A percentile compares a stretch with the other conserved stretches of the same genome.
These are phyloP conservation scores for Alternaria burnsii DNA, from an alignment of 2,329 filamentous ascomycete genomes.

Conservation along the genomic window DNA sequence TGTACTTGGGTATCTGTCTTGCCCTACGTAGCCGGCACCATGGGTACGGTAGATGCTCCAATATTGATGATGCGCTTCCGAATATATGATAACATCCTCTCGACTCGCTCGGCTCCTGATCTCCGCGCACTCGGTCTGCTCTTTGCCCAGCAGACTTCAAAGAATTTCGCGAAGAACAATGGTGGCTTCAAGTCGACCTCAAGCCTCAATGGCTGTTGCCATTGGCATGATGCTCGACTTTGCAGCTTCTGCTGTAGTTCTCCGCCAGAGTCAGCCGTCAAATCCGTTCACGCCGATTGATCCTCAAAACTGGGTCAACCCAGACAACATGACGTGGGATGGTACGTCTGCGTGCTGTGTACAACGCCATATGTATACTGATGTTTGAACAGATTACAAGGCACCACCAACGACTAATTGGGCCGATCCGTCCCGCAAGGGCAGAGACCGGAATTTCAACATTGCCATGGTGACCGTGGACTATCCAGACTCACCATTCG, in stretches of 20 bases:
- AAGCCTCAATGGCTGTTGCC: slow-evolving; percentile 24
- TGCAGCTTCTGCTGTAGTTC: slow-evolving; percentile 25
- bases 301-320: slow-evolving; percentile 62
- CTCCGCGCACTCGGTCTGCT: background rate
- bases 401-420: slow-evolving; percentile 60
- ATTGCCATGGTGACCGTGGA: slow-evolving; percentile 64
- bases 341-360: slow-evolving; percentile 10
- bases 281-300: slow-evolving; percentile 62
- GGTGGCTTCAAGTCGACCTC: background rate
- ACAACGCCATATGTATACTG: slow-evolving; percentile 60
- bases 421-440: slow-evolving; percentile 56
- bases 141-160: background rate
- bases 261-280: slow-evolving; percentile 19
- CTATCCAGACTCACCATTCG: slow-evolving; percentile 61
- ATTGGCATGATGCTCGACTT: slow-evolving; percentile 27
- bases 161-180: background rate
- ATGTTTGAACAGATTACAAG: slow-evolving; percentile 51
- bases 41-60: background rate
- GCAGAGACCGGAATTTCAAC: slow-evolving; percentile 63
- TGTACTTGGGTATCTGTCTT: background rate
- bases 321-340: slow-evolving; percentile 60
- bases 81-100: background rate
- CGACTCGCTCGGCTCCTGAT: background rate
- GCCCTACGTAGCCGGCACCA: background rate
- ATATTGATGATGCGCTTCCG: background rate